Evolutionary conservation across 2,329 filamentous ascomycete genomes (phyloP).

Genomic region (Curvularia sp.): DNA sequence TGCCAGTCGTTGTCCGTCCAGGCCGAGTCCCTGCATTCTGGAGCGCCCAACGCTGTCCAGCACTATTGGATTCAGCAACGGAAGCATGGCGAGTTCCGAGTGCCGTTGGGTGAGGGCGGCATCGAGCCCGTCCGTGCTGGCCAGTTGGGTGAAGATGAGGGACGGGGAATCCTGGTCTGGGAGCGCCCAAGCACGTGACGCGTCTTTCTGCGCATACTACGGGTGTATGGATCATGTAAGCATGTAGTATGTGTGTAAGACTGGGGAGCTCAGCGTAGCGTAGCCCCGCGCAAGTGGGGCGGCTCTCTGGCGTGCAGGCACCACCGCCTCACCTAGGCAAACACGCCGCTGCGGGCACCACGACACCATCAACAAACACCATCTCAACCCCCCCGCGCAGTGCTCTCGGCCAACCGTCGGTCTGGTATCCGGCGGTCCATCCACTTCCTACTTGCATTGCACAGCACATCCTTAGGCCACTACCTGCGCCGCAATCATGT

Average conservation of each 20-base stretch:
- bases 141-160: background rate
- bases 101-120: background rate
- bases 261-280: conserved; percentile 12
- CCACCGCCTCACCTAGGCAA: conserved; percentile 23
- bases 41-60: background rate
- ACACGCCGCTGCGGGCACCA: conserved; percentile 15
- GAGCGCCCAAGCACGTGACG: background rate
- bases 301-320: conserved; percentile 28
- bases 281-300: conserved; percentile 19
- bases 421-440: background rate
- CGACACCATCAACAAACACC: conserved; percentile 3
- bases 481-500: conserved; percentile 63
- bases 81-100: background rate
- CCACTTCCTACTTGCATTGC: background rate
- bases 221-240: background rate
- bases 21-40: background rate
- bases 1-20: background rate
- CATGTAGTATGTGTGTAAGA: background rate
- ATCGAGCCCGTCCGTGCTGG: background rate
- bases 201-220: background rate
- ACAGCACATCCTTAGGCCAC: conserved; percentile 14
- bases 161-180: background rate
- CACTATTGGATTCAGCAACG: background rate
- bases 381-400: background rate
- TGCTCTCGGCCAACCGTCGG: background rate